phyloP scores from a whole-genome alignment of 2,329 filamentous ascomycete species.

The Aureobasidium sp. region DNA sequence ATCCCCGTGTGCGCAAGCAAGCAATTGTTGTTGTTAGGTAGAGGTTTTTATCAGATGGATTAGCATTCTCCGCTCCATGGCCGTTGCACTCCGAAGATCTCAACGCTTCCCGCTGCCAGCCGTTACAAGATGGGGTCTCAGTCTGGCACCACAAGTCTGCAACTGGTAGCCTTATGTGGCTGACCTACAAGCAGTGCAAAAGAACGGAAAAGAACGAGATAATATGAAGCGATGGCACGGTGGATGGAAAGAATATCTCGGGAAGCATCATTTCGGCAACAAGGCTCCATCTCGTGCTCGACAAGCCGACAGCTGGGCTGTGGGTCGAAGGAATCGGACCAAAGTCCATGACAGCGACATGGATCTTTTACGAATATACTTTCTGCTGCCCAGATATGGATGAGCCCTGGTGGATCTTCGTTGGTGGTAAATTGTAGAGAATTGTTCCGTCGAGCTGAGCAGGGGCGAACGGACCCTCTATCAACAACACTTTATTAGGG shows the following conservation, averaged over 20 bases:
- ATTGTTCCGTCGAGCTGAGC: constrained; percentile 14
- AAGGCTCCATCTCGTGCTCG: not conserved
- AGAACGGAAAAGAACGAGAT: not conserved
- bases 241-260: not conserved
- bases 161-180: not conserved
- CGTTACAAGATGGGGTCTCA: not conserved
- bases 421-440: not conserved
- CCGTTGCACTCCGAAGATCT: not conserved
- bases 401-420: not conserved
- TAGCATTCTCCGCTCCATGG: not conserved
- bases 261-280: not conserved
- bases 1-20: too few relatives aligned
- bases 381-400: not conserved
- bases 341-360: too few relatives aligned
- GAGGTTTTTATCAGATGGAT: not conserved
- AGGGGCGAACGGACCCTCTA: too few relatives aligned
- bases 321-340: not conserved
- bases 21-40: too few relatives aligned
- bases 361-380: too few relatives aligned
- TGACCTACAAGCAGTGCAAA: not conserved
- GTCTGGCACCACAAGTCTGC: not conserved
- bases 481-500: too few relatives aligned
- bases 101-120: constrained; percentile 7
- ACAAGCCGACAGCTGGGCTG: not conserved
- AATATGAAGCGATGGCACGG: too few relatives aligned